These are phyloP conservation scores for Chaetoceros tenuissimus DNA, from an alignment of 108 stramenopile species.

Conservation along the genomic window DNA sequence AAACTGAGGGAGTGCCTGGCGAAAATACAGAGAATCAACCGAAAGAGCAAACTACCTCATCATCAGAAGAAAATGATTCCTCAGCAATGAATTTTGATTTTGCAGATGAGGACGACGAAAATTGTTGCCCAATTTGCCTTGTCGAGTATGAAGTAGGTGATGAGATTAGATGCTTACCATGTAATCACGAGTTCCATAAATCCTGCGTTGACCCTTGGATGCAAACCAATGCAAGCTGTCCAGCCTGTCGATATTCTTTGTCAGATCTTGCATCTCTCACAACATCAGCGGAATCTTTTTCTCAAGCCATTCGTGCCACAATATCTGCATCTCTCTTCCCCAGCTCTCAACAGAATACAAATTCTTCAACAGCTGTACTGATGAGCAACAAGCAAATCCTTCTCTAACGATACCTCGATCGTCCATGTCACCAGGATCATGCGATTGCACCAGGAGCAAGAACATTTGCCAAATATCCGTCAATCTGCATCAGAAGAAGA, in stretches of 20 bases:
- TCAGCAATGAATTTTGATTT: neutral
- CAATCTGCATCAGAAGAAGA: too few species aligned
- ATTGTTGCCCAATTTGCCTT: slow-evolving; percentile 50
- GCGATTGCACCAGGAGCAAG: neutral
- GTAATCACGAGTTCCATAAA: slow-evolving; percentile 41
- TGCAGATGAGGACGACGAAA: slow-evolving; percentile 13
- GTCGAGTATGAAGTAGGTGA: slow-evolving; percentile 47
- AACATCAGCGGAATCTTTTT: neutral
- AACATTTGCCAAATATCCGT: neutral
- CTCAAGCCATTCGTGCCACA: neutral
- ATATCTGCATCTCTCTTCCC: too few species aligned
- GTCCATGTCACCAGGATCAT: too few species aligned
- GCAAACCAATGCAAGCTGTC: slow-evolving; percentile 16
- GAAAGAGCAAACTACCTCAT: slow-evolving; percentile 4
- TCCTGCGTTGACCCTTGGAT: slow-evolving; percentile 46
- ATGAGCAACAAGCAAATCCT: neutral
- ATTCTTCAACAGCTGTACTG: neutral
- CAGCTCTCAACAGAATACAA: neutral
- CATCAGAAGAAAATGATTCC: slow-evolving; percentile 1
- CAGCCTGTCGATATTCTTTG: slow-evolving; percentile 14
- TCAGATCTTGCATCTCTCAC: neutral
- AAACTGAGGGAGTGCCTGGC: slow-evolving; percentile 11
- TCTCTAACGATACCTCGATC: neutral
- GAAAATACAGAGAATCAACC: too few species aligned
- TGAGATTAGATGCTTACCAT: slow-evolving; percentile 39